Conservation (phyloP, 2,329 filamentous ascomycete genomes). For the Neopestalotiopsis clavispora region DNA sequence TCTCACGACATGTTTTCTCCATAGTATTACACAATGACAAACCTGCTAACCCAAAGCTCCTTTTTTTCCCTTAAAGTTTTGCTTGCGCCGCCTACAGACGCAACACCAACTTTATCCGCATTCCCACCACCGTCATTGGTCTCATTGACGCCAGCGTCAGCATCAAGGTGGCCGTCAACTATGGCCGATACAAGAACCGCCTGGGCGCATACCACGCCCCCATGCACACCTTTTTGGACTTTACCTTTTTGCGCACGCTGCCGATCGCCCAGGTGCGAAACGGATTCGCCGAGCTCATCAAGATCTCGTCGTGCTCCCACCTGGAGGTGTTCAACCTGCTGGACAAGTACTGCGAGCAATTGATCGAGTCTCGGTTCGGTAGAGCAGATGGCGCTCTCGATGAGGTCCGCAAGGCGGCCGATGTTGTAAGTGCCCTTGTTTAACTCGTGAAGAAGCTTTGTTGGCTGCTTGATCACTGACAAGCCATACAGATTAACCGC, state of each 20-base stretch:
- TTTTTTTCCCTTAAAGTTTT: slow-evolving; percentile 50
- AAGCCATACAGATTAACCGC: slow-evolving; percentile 59
- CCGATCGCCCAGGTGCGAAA: slow-evolving; percentile 73
- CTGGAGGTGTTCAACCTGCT: slow-evolving; percentile 69
- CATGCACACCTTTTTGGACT: slow-evolving; percentile 74
- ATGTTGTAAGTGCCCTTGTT: slow-evolving; percentile 38
- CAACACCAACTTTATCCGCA: slow-evolving; percentile 75
- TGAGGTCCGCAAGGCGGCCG: slow-evolving; percentile 65
- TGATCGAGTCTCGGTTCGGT: slow-evolving; percentile 70
- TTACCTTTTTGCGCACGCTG: slow-evolving; percentile 71
- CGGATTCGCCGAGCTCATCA: slow-evolving; percentile 77
- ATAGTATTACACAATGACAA: no score
- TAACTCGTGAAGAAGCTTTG: no score
- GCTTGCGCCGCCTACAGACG: slow-evolving; percentile 74
- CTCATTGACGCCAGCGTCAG: slow-evolving; percentile 77
- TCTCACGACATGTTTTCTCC: slow-evolving; percentile 16
- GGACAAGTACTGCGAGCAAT: slow-evolving; percentile 70
- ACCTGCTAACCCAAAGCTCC: background rate
- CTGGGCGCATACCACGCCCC: slow-evolving; percentile 76
- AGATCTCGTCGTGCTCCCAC: slow-evolving; percentile 75
- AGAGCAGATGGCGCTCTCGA: slow-evolving; percentile 58
- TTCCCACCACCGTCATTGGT: slow-evolving; percentile 77
- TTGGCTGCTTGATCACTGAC: background rate
- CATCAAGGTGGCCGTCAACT: slow-evolving; percentile 81
- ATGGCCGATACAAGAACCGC: slow-evolving; percentile 77